phyloP scores from a whole-genome alignment of 345 rosid species.

The Eutrema japonicum region DNA sequence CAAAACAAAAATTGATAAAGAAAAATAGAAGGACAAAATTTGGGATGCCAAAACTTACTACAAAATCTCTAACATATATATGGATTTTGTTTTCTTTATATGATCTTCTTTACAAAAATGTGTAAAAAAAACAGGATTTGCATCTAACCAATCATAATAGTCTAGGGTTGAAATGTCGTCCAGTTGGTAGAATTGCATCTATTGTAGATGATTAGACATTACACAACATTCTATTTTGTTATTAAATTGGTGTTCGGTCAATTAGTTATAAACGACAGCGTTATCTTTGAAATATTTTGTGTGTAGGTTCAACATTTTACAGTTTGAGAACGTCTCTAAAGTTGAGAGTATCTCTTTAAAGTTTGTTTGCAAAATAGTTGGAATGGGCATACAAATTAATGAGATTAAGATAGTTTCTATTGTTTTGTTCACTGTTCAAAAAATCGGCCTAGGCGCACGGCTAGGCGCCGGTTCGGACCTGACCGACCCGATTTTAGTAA shows the following conservation, averaged over 20 bases:
- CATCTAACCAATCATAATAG: neutral
- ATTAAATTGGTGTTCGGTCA: neutral
- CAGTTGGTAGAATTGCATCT: neutral
- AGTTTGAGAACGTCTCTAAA: conserved; percentile 14
- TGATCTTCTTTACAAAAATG: neutral
- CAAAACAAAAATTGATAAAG: neutral
- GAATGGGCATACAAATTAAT: conserved; percentile 25
- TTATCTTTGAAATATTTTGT: neutral
- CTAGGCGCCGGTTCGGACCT: too few species aligned
- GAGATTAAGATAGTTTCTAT: conserved; percentile 20
- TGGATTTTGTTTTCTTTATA: neutral
- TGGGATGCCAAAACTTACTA: conserved; percentile 2
- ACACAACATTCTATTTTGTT: neutral
- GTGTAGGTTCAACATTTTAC: conserved; percentile 12
- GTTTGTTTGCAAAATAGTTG: conserved; percentile 3
- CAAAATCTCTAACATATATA: neutral
- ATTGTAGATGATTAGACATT: too few species aligned
- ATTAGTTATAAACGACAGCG: neutral
- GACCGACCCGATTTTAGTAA: too few species aligned
- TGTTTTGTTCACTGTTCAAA: neutral
- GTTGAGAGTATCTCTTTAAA: neutral
- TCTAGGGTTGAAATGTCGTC: too few species aligned
- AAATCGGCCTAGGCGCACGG: too few species aligned
- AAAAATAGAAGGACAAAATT: neutral
- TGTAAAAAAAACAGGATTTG: neutral